Evolutionary conservation across 805 yeast species (phyloP).

Genomic region (Helenozyma rhizophorensis): DNA sequence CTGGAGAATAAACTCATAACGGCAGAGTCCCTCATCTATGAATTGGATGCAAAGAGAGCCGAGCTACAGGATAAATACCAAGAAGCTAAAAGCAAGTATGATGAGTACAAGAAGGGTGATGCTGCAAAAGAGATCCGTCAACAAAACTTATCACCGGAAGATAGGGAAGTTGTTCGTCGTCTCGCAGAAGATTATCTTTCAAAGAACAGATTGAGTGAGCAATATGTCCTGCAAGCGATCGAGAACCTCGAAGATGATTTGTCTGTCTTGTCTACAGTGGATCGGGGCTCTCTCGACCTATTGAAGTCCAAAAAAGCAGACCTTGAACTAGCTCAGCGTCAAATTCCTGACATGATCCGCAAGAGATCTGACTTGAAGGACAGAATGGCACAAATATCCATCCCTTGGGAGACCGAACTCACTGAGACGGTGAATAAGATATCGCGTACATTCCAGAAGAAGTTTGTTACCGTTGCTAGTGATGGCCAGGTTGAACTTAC

Average conservation of each 20-base stretch:
- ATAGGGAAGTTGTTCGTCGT: conserved; percentile 32
- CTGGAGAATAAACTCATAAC: conserved; percentile 11
- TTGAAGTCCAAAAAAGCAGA: conserved; percentile 36
- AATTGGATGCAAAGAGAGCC: conserved; percentile 23
- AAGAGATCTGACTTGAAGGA: conserved; percentile 25
- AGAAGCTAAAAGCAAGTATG: conserved; percentile 29
- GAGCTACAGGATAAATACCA: conserved; percentile 28
- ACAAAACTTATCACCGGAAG: conserved; percentile 36
- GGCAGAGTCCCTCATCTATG: conserved; percentile 18
- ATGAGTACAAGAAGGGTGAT: conserved; percentile 36
- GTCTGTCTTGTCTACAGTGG: conserved; percentile 33
- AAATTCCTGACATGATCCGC: conserved; percentile 33
- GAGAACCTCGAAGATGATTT: conserved; percentile 45
- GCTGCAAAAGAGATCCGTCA: conserved; percentile 34
- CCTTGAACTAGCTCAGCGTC: conserved; percentile 28
- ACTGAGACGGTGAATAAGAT: conserved; percentile 49
- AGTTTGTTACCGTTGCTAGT: conserved; percentile 74
- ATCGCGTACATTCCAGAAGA: conserved; percentile 58
- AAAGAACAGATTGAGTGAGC: conserved; percentile 34
- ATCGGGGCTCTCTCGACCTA: conserved; percentile 33
- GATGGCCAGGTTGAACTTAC: conserved; percentile 75
- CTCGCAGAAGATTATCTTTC: conserved; percentile 36
- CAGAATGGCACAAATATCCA: conserved; percentile 35
- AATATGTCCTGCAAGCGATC: conserved; percentile 35
- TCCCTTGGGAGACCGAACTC: conserved; percentile 61